Base-by-base conservation (phyloP, 108 stramenopile species). In the Heterococcus sp. region DNA sequence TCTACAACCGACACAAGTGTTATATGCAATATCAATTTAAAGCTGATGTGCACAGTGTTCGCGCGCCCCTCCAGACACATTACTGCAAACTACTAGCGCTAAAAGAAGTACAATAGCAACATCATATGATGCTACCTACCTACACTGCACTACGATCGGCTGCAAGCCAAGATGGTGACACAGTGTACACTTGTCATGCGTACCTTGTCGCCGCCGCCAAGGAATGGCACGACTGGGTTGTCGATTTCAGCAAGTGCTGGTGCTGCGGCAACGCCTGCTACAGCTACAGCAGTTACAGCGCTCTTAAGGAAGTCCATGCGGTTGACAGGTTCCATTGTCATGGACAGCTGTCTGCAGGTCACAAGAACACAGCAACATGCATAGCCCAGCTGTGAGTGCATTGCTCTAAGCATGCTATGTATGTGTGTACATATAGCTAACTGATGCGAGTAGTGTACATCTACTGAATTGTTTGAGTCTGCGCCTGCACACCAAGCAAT, bases 171-270 rank as follows among this genome's bases (percentile, higher is more conserved):
- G n/a, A n/a, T n/a, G n/a, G n/a, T n/a, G n/a, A n/a, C n/a, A n/a
- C n/a, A n/a, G n/a, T n/a, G n/a, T 8, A 8, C 46, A 21, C 46
- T 58, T 14, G 46, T 8, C 21, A 21, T 58, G 46, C 46, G 46
- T 21, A 58, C 46, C 81, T 82, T 74, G 73, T 82, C 81, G 67
- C 81, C 66, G 37, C 81, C 81, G 11, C 81, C 81, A 1, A 82
- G 81, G 81, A 67, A 82, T 5, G 73, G 73, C 67, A 82, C 81
- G 29, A 74, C 73, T 21, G 73, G 73, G 81, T 82, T 74, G 81
- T 82, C 81, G 72, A 82, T 73, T 68, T 74, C 81, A 27, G 81
- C 81, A 68, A 82, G 74, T 35, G 37, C 81, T 21, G 81, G 81
- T 32, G 81, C 81, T 21, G 74, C 74, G 11, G 65, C 81, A 34